These are phyloP conservation scores for Lenzites betulinus DNA, from an alignment of 768 basidiomycete species.

Conservation along the genomic window DNA sequence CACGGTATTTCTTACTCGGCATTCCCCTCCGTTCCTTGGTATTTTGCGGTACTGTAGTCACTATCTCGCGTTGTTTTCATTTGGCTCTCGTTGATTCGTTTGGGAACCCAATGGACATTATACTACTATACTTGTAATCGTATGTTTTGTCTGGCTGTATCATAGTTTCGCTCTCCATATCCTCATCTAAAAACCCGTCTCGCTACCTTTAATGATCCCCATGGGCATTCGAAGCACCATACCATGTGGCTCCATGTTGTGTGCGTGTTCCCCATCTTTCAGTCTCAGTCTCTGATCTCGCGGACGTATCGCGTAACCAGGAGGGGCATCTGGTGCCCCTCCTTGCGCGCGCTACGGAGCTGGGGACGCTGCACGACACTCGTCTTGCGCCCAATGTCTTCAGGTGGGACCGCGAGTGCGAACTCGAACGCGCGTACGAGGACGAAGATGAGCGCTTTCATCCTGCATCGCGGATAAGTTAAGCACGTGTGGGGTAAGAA, in stretches of 20 bases:
- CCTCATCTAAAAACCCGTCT: too few relatives aligned
- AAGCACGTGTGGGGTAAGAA: background rate
- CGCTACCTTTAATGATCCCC: too few relatives aligned
- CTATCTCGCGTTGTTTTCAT: background rate
- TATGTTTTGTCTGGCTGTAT: too few relatives aligned
- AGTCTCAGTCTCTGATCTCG: too few relatives aligned
- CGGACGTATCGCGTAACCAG: background rate
- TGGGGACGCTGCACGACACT: slow-evolving; percentile 28
- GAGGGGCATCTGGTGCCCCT: slow-evolving; percentile 8
- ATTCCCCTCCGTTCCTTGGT: background rate
- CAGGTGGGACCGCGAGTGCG: slow-evolving; percentile 30
- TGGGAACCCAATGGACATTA: too few relatives aligned
- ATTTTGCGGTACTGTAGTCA: background rate
- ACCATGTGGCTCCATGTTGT: too few relatives aligned
- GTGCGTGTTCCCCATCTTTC: too few relatives aligned
- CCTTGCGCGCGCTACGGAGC: slow-evolving; percentile 18
- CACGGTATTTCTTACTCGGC: background rate
- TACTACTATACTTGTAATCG: too few relatives aligned
- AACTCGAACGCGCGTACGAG: slow-evolving; percentile 36
- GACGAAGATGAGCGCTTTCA: slow-evolving; percentile 37
- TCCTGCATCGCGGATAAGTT: slow-evolving; percentile 15
- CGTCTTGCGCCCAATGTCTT: slow-evolving; percentile 23
- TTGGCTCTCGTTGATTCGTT: too few relatives aligned
- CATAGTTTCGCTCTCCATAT: too few relatives aligned
- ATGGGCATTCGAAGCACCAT: too few relatives aligned